Evolutionary conservation across 2,329 filamentous ascomycete genomes (phyloP), one percentile per base, ranked within the genome.

Genomic region (Ascochyta rabiei): DNA sequence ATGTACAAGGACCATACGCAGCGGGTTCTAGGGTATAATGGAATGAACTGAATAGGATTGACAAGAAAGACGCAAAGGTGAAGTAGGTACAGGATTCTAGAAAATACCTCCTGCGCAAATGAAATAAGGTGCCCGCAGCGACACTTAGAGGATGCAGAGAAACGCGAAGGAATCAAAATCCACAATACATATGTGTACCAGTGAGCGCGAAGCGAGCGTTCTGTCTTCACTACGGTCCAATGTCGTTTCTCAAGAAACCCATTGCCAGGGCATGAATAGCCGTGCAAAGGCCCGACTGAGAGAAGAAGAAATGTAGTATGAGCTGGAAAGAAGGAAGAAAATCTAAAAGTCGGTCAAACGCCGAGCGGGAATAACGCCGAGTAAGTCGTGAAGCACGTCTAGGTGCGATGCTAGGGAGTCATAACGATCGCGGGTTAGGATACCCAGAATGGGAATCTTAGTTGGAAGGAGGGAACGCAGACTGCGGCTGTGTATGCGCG

Each of bases 21-120:
- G 19, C 41, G 41, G 30, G 49, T 31, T 47, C 52, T 41, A 49
- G 30, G 40, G 23, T 19, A 15, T 26, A 31, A 13, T 18, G 39
- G 26, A 42, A 44, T 28, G 41, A 48, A 41, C 7, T 9, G 21
- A 47, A 51, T 57, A 51, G 26, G 38, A 66, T 63, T 64, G 56
- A 61, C 45, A 56, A 57, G 40, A 56, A 62, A 53, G n/a, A 43
- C 16, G 50, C 38, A 49, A 38, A 57, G 60, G 56, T 44, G 18
- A 50, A 47, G 57, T 53, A 55, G 43, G 48, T 62, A 62, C 54
- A 58, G 35, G 58, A 60, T 57, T 58, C 55, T 63, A 62, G 35
- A 46, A 40, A 30, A 26, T 38, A 45, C 23, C 34, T 28, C 40
- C 23, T 40, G 21, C 16, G 15, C 24, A 28, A 35, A 34, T 30